Conservation (phyloP, 306 rosid genomes). For the Quercus alba region DNA sequence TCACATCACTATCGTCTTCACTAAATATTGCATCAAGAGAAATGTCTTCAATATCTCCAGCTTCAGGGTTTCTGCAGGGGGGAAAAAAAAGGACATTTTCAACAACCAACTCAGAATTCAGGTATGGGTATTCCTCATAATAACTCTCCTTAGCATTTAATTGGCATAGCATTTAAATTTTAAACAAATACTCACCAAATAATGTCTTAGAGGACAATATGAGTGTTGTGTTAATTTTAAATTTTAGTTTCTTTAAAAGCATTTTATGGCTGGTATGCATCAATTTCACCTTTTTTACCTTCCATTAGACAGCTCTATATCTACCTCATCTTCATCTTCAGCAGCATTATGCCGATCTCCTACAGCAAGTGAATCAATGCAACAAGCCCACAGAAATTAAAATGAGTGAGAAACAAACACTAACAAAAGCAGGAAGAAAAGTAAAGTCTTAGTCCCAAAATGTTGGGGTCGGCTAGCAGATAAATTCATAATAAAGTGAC, state of each 20-base stretch:
- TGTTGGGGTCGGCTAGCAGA: too few relatives aligned
- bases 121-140: constrained; percentile 2
- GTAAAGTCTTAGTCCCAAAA: background rate
- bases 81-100: background rate
- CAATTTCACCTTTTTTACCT: constrained; percentile 41
- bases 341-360: constrained; percentile 32
- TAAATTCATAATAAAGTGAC: too few relatives aligned
- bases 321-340: constrained; percentile 42
- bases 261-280: background rate
- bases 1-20: constrained; percentile 53
- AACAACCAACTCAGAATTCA: constrained; percentile 4
- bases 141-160: constrained; percentile 3
- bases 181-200: background rate
- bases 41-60: constrained; percentile 31
- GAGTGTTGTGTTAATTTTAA: background rate
- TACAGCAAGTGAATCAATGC: constrained; percentile 26
- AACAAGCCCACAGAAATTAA: background rate
- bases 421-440: background rate
- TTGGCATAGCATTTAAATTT: background rate
- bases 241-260: background rate
- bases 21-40: constrained; percentile 58
- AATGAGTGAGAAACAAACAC: constrained; percentile 1
- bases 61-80: constrained; percentile 47
- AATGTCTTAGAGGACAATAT: background rate
- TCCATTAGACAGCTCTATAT: constrained; percentile 36